Percentiles rank a stretch among this genome's conserved stretches.
phyloP scores from a whole-genome alignment of 106 monocot genomes.

The Dactylorhiza incarnata region DNA sequence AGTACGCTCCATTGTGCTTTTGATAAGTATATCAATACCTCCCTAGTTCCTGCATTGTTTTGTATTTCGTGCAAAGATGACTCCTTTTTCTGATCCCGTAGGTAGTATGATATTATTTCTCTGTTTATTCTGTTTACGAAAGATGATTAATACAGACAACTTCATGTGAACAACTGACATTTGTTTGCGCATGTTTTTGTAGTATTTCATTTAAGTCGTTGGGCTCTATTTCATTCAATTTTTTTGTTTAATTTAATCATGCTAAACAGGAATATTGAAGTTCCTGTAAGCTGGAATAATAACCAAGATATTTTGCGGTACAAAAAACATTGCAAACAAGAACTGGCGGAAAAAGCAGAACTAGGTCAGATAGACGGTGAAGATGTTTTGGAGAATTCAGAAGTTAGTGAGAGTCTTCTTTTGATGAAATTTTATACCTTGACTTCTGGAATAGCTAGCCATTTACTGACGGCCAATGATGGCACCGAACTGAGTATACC shows the following conservation, averaged over 20 bases:
- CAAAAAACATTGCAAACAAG: neutral
- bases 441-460: constrained; percentile 24
- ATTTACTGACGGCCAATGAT: constrained; percentile 31
- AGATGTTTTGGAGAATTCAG: neutral
- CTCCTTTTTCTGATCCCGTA: too few species aligned
- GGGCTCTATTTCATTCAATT: too few species aligned
- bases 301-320: neutral
- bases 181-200: too few species aligned
- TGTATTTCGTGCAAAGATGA: too few species aligned
- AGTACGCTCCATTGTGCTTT: too few species aligned
- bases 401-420: constrained; percentile 33
- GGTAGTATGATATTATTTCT: too few species aligned
- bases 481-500: constrained; percentile 33
- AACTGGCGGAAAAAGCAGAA: neutral
- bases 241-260: neutral
- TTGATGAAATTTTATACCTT: constrained; percentile 43
- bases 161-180: too few species aligned
- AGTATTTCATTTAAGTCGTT: too few species aligned
- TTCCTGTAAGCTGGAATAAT: neutral
- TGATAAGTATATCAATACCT: too few species aligned
- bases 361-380: neutral
- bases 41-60: too few species aligned
- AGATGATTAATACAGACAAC: too few species aligned
- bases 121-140: too few species aligned
- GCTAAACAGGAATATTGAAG: neutral